phyloP scores from a whole-genome alignment of 768 basidiomycete species.

The Tulasnella sp. region DNA sequence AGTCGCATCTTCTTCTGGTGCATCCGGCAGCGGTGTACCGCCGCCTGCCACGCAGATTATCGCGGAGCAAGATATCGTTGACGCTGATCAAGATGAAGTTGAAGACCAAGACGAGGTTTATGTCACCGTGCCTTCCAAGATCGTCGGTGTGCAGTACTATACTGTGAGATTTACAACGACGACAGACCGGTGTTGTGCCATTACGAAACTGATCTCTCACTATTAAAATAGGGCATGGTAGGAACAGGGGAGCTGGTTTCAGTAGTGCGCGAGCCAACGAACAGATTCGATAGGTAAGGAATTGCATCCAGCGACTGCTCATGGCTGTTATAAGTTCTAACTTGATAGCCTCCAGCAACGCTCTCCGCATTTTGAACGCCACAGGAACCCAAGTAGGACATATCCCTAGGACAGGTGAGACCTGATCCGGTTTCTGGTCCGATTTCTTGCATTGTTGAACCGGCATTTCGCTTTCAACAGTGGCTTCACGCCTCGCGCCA shows the following conservation, averaged over 20 bases:
- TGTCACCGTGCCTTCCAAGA: conserved; percentile 42
- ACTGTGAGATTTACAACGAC: conserved; percentile 33
- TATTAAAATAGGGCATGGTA: conserved; percentile 47
- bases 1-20: conserved; percentile 15
- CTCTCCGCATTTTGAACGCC: conserved; percentile 75
- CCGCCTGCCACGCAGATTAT: conserved; percentile 13
- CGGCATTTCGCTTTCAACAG: conserved; percentile 17
- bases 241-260: conserved; percentile 67
- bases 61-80: conserved; percentile 10
- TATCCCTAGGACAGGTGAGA: conserved; percentile 38
- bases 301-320: background rate
- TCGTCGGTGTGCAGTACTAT: conserved; percentile 83
- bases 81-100: conserved; percentile 26
- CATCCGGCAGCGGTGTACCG: conserved; percentile 26
- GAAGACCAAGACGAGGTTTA: conserved; percentile 55
- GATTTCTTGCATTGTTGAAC: background rate
- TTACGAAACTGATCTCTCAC: background rate
- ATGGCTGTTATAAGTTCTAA: too few species aligned
- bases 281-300: conserved; percentile 45
- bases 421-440: background rate
- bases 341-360: conserved; percentile 38
- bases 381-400: conserved; percentile 68
- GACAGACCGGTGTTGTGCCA: too few species aligned
- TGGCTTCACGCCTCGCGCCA: conserved; percentile 51
- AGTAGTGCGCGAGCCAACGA: conserved; percentile 53